Base-by-base conservation (phyloP, 257 asterid species). In the Anisodus acutangulus region DNA sequence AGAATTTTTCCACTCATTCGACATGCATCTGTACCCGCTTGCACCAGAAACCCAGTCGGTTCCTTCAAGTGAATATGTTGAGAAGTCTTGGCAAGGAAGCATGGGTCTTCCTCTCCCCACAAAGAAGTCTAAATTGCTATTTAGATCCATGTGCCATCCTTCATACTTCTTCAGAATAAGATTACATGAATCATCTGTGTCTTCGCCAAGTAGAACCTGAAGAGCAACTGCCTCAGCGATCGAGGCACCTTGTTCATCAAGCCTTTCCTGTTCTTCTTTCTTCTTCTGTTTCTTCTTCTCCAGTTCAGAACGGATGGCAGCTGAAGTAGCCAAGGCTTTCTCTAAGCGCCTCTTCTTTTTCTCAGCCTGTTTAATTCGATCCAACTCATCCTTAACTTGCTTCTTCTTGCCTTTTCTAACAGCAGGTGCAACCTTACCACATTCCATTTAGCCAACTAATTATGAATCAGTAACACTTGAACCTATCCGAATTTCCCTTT, bases 241-340 rank as follows among this genome's bases (percentile, higher is more conserved):
- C 22, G 97, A 97, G 85, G 99, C 99, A 45, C 99, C 98, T 88
- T 94, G 98, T 90, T 94, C 98, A 71, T 96, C 98, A 2, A 94
- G 95, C 89, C 97, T 90, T 87, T 93, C 93, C 82, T 93, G 98
- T 81, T 96, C 98, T 91, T 96, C 99, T 88, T 92, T 92, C 97
- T 94, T 96, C 84, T 90, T 90, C 89, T 88, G 97, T 92, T 96
- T 96, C 94, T 96, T 96, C 84, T 94, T 94, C 78, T 96, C 99
- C 66, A 96, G 88, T 88, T 96, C 98, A 5, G 95, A 91, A 43
- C 98, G 92, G 68, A 96, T 96, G 64, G 99, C 99, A 26, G 99
- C 99, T 5, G 99, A 96, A 63, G 98, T 93, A 87, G 99, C 99
- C 87, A 96, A 88, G 55, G 99, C 99, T 89, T 96, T 96, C 92